Percentiles rank a stretch among this genome's conserved stretches.
Evolutionary conservation across 345 rosid species (phyloP).

Genomic region (Cochlearia excelsa): DNA sequence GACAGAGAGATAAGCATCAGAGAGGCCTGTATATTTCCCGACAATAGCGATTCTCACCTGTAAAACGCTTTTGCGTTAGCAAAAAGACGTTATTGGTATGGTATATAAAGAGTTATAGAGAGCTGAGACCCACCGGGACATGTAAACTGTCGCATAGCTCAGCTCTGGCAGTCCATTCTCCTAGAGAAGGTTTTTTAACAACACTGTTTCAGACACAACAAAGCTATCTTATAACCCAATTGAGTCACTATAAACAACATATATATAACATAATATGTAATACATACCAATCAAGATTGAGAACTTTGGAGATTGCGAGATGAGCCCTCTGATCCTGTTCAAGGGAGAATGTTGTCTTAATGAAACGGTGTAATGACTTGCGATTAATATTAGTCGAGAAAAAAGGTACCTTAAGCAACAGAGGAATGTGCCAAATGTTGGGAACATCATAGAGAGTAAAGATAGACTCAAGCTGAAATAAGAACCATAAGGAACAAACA

Average conservation of each 20-base stretch:
- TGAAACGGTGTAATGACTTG: too few relatives aligned
- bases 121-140: slow-evolving; percentile 58
- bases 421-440: slow-evolving; percentile 96
- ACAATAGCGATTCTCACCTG: slow-evolving; percentile 91
- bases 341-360: too few relatives aligned
- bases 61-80: slow-evolving; percentile 23
- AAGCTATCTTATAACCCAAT: too few relatives aligned
- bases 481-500: slow-evolving; percentile 7
- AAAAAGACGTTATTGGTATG: slow-evolving; percentile 1
- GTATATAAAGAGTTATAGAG: not conserved
- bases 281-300: slow-evolving; percentile 49
- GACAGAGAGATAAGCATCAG: slow-evolving; percentile 91
- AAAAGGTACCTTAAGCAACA: slow-evolving; percentile 64
- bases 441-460: slow-evolving; percentile 82
- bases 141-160: slow-evolving; percentile 58
- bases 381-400: too few relatives aligned
- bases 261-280: too few relatives aligned
- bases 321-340: slow-evolving; percentile 89
- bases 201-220: slow-evolving; percentile 27
- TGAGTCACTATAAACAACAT: too few relatives aligned
- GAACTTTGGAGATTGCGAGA: slow-evolving; percentile 66
- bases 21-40: slow-evolving; percentile 84
- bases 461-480: slow-evolving; percentile 63
- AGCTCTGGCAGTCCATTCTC: slow-evolving; percentile 71
- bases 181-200: slow-evolving; percentile 57